Percentiles rank a stretch among this genome's conserved stretches.
These are phyloP conservation scores for Penicillium palitans DNA, from an alignment of 2,329 filamentous ascomycete genomes.

Conservation along the genomic window DNA sequence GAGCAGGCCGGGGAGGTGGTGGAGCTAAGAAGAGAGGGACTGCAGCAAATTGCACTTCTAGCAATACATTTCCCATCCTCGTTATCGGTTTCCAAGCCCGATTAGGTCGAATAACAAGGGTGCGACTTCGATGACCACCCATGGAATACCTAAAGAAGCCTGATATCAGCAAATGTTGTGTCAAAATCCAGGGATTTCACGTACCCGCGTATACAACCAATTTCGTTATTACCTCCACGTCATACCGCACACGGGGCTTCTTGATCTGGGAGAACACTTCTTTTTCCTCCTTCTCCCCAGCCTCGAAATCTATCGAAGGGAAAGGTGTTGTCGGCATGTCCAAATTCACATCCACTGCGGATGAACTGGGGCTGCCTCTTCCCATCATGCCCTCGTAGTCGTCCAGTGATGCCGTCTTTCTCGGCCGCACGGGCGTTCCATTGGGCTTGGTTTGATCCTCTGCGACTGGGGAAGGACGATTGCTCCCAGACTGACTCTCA, in stretches of 20 bases:
- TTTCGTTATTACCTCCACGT: constrained; percentile 98
- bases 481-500: constrained; percentile 56
- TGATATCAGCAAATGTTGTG: constrained; percentile 7
- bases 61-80: neutral
- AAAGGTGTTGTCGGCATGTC: constrained; percentile 25
- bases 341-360: constrained; percentile 35
- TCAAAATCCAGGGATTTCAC: constrained; percentile 28
- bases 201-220: constrained; percentile 88
- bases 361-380: constrained; percentile 54
- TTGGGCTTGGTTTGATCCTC: constrained; percentile 26
- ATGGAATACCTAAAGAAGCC: constrained; percentile 67
- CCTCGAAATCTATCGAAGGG: constrained; percentile 33
- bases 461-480: constrained; percentile 26
- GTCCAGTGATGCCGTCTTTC: constrained; percentile 54
- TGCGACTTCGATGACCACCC: constrained; percentile 74
- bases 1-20: constrained; percentile 1
- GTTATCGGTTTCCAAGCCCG: constrained; percentile 25
- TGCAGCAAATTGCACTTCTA: neutral
- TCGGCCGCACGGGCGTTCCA: constrained; percentile 42
- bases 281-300: constrained; percentile 58
- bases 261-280: constrained; percentile 84
- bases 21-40: neutral
- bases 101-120: constrained; percentile 66
- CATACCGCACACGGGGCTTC: constrained; percentile 86
- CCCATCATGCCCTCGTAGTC: constrained; percentile 76